Evolutionary conservation across 176 grass and related monocot genomes (phyloP).

Genomic region (Hsuehochloa calcarea): DNA sequence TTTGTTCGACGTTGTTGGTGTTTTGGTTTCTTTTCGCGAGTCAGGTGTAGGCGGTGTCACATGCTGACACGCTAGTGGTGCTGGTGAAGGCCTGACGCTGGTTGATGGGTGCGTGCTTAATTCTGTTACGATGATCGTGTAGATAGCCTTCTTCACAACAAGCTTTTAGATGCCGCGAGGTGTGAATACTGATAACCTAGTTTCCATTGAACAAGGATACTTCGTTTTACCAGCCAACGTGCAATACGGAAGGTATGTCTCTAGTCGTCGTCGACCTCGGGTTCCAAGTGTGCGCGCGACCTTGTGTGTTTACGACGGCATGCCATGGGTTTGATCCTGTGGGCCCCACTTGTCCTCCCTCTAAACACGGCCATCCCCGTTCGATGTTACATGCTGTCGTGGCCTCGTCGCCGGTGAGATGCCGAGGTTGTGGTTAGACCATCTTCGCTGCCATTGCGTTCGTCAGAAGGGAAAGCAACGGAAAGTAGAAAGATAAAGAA

Average conservation of each 20-base stretch:
- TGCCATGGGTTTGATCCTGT: not conserved
- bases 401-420: no score
- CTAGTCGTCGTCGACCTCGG: no score
- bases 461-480: no score
- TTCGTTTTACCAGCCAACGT: no score
- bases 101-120: not conserved
- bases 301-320: no score
- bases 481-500: no score
- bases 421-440: no score
- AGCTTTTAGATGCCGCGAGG: no score
- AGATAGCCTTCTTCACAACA: no score
- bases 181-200: not conserved
- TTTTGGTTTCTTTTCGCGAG: not conserved
- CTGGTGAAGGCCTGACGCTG: not conserved
- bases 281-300: not conserved
- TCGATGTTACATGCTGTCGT: no score
- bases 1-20: not conserved
- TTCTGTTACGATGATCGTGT: not conserved
- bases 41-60: not conserved
- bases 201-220: not conserved
- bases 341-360: not conserved
- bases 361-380: not conserved
- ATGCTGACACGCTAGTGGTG: not conserved
- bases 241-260: no score
- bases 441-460: no score